Conservation (phyloP, 257 asterid genomes). For the Solanum chmielewskii region DNA sequence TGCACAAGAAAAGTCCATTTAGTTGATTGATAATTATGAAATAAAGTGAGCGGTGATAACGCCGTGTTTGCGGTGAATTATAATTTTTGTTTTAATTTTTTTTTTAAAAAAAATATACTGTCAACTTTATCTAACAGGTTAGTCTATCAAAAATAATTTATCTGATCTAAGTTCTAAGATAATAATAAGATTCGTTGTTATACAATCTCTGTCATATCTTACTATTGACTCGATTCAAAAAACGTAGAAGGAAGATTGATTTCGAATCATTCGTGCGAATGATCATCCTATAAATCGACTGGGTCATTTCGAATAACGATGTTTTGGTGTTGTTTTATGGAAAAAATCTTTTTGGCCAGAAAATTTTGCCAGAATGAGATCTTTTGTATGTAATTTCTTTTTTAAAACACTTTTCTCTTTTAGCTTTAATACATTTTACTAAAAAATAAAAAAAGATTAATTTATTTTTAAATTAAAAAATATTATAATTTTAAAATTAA, state of each 20-base stretch:
- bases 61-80: slow-evolving; percentile 36
- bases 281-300: fast-evolving
- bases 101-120: neutral
- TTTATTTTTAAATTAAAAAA: too few species aligned
- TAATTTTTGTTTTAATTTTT: neutral
- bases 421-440: too few species aligned
- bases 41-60: slow-evolving; percentile 19
- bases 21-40: slow-evolving; percentile 2
- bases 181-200: neutral
- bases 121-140: neutral
- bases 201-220: too few species aligned
- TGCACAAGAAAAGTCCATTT: slow-evolving; percentile 9
- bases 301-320: neutral
- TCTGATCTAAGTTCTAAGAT: too few species aligned
- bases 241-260: too few species aligned
- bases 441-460: fast-evolving
- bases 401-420: too few species aligned
- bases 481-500: too few species aligned
- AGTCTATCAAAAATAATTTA: neutral
- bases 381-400: too few species aligned
- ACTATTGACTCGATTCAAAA: neutral
- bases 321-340: too few species aligned
- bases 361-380: too few species aligned
- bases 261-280: fast-evolving
- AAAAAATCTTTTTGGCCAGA: too few species aligned